Evolutionary conservation across 306 rosid genomes (phyloP), one percentile per base, ranked within the genome.

Genomic region (Cercis canadensis): DNA sequence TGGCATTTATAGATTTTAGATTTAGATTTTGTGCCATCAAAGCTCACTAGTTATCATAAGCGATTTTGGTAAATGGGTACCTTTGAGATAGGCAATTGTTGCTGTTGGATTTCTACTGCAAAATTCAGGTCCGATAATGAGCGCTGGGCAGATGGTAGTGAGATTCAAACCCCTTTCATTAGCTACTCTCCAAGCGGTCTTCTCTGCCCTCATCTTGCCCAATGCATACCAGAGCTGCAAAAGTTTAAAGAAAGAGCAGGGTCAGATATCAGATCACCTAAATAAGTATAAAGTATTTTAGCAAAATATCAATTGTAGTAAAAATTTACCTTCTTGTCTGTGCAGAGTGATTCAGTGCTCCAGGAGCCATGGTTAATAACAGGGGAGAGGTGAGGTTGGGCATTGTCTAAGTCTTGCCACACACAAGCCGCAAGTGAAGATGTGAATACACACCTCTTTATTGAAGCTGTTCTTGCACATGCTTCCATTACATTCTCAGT

Each of bases 41-140:
- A 49, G 39, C 34, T 37, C 12, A 18, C 31, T 59, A 52, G 31
- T 70, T 50, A 67, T 31, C 37, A 44, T 29, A 59, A 49, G 1
- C 17, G 8, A 34, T 14, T 50, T 47, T 29, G 53, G 36, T 80
- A 24, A 24, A 24, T 24, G 29, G 29, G 29, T 24, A 94, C 96
- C 97, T 86, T 94, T 94, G 62, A 94, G 99, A 69, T 84, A 94
- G 29, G 99, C 96, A 70, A 91, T 75, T 19, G 99, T 91, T 15
- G 99, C 64, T 3, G 96, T 94, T 53, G 97, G 83, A 21, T 84
- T 91, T 52, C 72, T 82, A 0, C 31, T 53, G 32, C 62, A 76
- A 60, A 84, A 88, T 59, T 91, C 70, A 3, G 92, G 92, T 33
- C 96, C 95, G 0, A 95, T 91, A 0, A 94, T 46, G 32, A 94